Percentiles rank a stretch among this genome's conserved stretches.
These are phyloP conservation scores for Acanthamoeba healyi DNA, from an alignment of 208 protist species.

Conservation along the genomic window DNA sequence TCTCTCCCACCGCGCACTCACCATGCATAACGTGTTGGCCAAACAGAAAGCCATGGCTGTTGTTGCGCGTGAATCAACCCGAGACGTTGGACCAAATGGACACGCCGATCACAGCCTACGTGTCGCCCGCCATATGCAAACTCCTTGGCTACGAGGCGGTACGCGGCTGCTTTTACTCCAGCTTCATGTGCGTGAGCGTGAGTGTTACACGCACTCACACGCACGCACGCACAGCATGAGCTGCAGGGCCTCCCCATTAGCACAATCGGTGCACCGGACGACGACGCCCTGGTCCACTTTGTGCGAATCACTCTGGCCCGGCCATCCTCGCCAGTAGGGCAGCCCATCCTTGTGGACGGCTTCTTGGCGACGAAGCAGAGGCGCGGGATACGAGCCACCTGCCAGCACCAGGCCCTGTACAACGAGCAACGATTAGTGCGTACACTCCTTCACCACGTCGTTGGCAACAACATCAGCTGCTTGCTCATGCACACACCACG, in stretches of 20 bases:
- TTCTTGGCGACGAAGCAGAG: not conserved
- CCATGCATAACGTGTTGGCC: no score
- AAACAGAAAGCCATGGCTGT: not conserved
- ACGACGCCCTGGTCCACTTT: not conserved
- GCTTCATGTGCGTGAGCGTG: not conserved
- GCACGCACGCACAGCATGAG: not conserved
- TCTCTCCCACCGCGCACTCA: not conserved
- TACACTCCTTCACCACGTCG: not conserved
- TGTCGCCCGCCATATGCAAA: not conserved
- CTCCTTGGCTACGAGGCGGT: not conserved
- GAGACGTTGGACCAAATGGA: constrained; percentile 5
- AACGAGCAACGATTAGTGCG: not conserved
- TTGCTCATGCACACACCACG: not conserved
- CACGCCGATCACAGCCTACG: not conserved
- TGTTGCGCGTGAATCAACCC: not conserved
- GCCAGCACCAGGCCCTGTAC: not conserved
- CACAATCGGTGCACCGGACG: not conserved
- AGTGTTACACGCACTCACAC: not conserved
- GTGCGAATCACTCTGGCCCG: not conserved
- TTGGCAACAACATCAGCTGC: no score
- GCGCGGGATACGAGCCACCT: not conserved
- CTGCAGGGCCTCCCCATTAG: not conserved
- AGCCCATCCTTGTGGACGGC: not conserved
- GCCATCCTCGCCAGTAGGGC: not conserved
- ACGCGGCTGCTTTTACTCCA: not conserved